phyloP scores from a whole-genome alignment of 352 stramenopile species.

The Pythium aristosporum region DNA sequence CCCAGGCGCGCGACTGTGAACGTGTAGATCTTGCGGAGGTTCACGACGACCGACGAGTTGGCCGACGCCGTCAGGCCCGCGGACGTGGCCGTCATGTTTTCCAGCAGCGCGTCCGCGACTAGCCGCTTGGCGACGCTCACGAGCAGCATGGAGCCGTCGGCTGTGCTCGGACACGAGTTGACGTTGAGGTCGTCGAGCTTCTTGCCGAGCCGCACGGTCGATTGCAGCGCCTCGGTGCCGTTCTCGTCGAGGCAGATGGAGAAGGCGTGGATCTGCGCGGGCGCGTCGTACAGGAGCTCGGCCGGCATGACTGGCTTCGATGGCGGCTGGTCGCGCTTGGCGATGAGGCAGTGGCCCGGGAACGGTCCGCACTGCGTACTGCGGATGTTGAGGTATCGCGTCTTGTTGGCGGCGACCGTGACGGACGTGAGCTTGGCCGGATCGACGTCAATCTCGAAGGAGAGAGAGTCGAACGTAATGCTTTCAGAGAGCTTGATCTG shows the following conservation, averaged over 20 bases:
- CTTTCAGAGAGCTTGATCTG: conserved; percentile 1
- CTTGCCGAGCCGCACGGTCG: background rate
- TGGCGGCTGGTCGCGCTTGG: background rate
- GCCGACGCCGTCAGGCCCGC: background rate
- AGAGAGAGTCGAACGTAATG: conserved; percentile 12
- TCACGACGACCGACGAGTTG: background rate
- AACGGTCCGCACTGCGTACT: conserved; percentile 1
- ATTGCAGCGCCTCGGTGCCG: conserved; percentile 6
- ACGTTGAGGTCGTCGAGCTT: background rate
- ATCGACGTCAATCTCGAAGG: conserved; percentile 11
- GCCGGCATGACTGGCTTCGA: background rate
- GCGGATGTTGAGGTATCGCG: background rate
- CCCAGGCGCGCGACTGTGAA: conserved; percentile 23
- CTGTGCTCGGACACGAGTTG: background rate
- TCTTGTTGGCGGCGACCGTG: background rate
- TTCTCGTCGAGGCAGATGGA: conserved; percentile 10
- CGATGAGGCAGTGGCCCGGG: background rate
- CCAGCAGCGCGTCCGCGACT: conserved; percentile 3
- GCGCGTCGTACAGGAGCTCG: background rate
- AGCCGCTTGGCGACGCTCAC: conserved; percentile 16
- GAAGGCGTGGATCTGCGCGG: conserved; percentile 13
- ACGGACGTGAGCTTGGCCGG: background rate
- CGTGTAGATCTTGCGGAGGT: conserved; percentile 25
- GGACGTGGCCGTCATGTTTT: background rate
- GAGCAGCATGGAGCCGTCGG: conserved; percentile 8